Evolutionary conservation across 78 protist genomes (phyloP).

Genomic region (Parvularia atlantis): DNA sequence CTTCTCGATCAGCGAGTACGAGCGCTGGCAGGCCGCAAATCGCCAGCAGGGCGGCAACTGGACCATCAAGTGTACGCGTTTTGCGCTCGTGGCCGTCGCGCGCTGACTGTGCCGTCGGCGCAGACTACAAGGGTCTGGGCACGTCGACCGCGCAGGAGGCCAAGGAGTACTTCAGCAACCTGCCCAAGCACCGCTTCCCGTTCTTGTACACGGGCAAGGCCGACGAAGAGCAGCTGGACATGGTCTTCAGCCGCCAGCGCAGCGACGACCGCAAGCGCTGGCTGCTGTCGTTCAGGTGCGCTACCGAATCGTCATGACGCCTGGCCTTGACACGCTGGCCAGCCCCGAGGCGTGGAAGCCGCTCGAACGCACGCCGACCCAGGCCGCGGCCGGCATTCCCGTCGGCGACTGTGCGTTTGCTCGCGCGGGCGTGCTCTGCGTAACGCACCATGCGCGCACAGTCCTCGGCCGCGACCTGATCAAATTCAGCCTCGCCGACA

Average conservation of each 20-base stretch:
- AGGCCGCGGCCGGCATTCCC: background rate
- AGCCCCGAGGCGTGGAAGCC: background rate
- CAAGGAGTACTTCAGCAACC: slow-evolving; percentile 79
- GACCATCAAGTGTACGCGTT: slow-evolving; percentile 1
- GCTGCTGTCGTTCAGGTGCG: too few species aligned
- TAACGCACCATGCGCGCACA: too few species aligned
- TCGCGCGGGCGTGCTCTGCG: too few species aligned
- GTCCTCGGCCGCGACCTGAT: slow-evolving; percentile 89
- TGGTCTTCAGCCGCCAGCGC: slow-evolving; percentile 71
- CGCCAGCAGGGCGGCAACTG: slow-evolving; percentile 8
- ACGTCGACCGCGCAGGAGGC: slow-evolving; percentile 87
- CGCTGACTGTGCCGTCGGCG: too few species aligned
- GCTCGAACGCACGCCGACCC: slow-evolving; percentile 30
- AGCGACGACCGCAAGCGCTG: slow-evolving; percentile 90
- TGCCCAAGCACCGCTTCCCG: slow-evolving; percentile 56
- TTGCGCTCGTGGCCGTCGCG: background rate
- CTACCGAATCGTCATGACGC: too few species aligned
- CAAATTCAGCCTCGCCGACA: slow-evolving; percentile 84
- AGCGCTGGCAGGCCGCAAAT: too few species aligned
- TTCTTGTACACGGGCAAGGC: slow-evolving; percentile 59
- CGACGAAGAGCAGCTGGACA: slow-evolving; percentile 43
- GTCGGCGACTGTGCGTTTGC: slow-evolving; percentile 57
- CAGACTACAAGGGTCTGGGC: slow-evolving; percentile 80
- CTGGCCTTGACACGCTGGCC: too few species aligned
- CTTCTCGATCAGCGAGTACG: slow-evolving; percentile 87